Percentiles rank a stretch among this genome's conserved stretches.
Evolutionary conservation across 2,329 filamentous ascomycete species (phyloP).

Genomic region (Biscogniauxia marginata): DNA sequence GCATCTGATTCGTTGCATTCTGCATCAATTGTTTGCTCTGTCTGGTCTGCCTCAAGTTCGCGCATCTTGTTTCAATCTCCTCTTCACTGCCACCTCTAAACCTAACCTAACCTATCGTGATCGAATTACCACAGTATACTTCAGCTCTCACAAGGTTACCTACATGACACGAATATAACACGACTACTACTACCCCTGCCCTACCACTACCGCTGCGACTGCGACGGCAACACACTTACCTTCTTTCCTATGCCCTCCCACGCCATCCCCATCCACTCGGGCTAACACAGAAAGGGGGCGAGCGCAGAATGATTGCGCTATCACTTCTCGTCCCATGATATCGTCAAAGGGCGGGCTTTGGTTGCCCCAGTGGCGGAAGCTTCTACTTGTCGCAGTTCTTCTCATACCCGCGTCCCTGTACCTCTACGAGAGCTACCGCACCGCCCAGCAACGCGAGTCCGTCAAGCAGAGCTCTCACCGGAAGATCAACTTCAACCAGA

Average conservation of each 20-base stretch:
- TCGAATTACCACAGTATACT: no score
- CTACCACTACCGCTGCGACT: background rate
- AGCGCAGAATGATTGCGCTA: constrained; percentile 16
- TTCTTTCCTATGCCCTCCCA: background rate
- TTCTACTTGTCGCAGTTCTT: constrained; percentile 10
- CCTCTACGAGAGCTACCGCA: constrained; percentile 11
- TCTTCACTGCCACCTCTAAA: background rate
- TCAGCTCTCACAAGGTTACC: no score
- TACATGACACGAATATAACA: no score
- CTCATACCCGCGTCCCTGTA: constrained; percentile 6
- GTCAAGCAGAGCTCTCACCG: constrained; percentile 5
- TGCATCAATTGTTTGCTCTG: background rate
- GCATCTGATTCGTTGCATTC: background rate
- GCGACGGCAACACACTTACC: background rate
- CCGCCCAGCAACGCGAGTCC: constrained; percentile 4
- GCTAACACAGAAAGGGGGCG: constrained; percentile 2
- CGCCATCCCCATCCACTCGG: background rate
- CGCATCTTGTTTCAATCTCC: background rate
- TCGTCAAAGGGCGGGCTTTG: constrained; percentile 11
- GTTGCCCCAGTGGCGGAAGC: constrained; percentile 17
- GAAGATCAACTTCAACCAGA: constrained; percentile 13
- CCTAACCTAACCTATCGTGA: background rate
- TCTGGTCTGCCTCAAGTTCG: background rate
- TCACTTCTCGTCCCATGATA: constrained; percentile 13
- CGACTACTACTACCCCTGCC: no score